Evolutionary conservation across 164 flowering plant species (phyloP).

Genomic region (Euptelea pleiosperma): DNA sequence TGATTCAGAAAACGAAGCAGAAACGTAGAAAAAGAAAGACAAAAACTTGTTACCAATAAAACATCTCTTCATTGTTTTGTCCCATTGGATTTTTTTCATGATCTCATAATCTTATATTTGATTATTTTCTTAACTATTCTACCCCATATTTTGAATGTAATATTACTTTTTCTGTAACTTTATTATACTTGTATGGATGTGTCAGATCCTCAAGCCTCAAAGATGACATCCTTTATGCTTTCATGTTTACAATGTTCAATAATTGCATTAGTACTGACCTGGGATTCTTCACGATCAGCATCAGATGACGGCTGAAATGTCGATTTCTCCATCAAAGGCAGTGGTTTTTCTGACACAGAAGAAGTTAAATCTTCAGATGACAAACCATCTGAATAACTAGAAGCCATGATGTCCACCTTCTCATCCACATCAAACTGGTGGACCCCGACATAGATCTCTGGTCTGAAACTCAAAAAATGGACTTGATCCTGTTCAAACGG

Average conservation of each 20-base stretch:
- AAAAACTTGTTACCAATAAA: too few relatives aligned
- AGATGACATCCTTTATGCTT: background rate
- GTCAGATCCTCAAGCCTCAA: too few relatives aligned
- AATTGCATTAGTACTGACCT: conserved; percentile 29
- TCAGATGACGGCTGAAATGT: conserved; percentile 19
- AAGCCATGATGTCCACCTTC: conserved; percentile 14
- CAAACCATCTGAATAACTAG: conserved; percentile 15
- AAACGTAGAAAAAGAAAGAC: too few relatives aligned
- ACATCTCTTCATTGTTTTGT: too few relatives aligned
- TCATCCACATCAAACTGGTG: conserved; percentile 25
- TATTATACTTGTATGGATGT: too few relatives aligned
- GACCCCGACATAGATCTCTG: background rate
- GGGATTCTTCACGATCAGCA: conserved; percentile 22
- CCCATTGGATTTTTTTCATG: too few relatives aligned
- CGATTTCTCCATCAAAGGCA: conserved; percentile 24
- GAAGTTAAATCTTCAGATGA: conserved; percentile 17
- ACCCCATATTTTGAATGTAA: too few relatives aligned
- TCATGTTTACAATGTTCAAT: background rate
- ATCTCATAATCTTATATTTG: too few relatives aligned
- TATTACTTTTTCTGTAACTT: too few relatives aligned
- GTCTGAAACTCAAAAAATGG: conserved; percentile 11
- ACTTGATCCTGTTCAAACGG: conserved; percentile 9
- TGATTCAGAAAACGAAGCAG: too few relatives aligned
- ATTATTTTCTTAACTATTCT: too few relatives aligned
- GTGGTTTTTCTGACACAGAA: conserved; percentile 18